Conservation (phyloP, 2,329 filamentous ascomycete genomes). For the Incumbomyces delicatus region DNA sequence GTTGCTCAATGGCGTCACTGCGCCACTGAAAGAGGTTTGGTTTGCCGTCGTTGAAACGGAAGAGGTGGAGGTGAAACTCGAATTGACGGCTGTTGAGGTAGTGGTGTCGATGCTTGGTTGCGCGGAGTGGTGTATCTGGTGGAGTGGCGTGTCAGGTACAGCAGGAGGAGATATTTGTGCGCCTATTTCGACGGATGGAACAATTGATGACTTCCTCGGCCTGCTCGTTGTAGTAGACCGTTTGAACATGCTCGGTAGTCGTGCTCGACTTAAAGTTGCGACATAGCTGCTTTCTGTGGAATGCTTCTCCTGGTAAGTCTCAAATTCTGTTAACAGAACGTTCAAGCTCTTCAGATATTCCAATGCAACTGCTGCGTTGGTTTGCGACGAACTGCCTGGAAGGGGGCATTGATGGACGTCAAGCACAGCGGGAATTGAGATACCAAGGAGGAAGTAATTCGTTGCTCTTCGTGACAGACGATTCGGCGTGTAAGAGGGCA, state of each 20-base stretch:
- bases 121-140: conserved; percentile 10
- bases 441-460: conserved; percentile 84
- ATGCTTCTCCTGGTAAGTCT: conserved; percentile 82
- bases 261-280: conserved; percentile 62
- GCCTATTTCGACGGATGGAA: conserved; percentile 51
- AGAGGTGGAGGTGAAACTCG: conserved; percentile 30
- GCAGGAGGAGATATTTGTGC: conserved; percentile 34
- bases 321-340: conserved; percentile 79
- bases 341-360: conserved; percentile 86
- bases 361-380: conserved; percentile 58
- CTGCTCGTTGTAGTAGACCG: conserved; percentile 52
- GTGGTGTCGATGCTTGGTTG: conserved; percentile 33
- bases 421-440: conserved; percentile 80
- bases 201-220: conserved; percentile 29
- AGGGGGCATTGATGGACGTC: conserved; percentile 47
- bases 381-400: conserved; percentile 26
- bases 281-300: conserved; percentile 62
- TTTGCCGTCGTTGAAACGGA: conserved; percentile 23
- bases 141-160: conserved; percentile 10
- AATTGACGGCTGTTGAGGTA: conserved; percentile 29
- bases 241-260: conserved; percentile 76
- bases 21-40: conserved; percentile 19
- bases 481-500: conserved; percentile 75
- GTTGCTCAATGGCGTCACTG: conserved; percentile 24
- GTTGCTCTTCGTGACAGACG: conserved; percentile 84